Conservation (phyloP, 108 stramenopile genomes). For the Nitzschia sp. region DNA sequence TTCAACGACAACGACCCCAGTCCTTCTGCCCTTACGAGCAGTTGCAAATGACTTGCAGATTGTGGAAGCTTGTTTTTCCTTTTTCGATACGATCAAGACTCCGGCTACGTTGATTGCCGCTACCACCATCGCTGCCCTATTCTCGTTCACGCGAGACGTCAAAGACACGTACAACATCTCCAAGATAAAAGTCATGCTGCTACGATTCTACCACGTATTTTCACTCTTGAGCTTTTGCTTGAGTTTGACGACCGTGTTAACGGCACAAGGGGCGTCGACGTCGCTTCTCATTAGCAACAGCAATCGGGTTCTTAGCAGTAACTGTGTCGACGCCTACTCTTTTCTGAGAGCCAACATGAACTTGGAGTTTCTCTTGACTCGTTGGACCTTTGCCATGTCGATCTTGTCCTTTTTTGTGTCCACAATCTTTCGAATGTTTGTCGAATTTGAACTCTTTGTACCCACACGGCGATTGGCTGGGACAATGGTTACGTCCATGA, state of each 20-base stretch:
- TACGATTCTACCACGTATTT: slow-evolving; percentile 30
- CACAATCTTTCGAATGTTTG: slow-evolving; percentile 20
- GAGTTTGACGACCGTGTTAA: slow-evolving; percentile 26
- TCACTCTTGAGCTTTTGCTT: slow-evolving; percentile 33
- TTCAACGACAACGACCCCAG: no score
- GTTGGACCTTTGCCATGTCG: slow-evolving; percentile 35
- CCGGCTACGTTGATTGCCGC: slow-evolving; percentile 31
- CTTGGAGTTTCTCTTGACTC: slow-evolving; percentile 42
- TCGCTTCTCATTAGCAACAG: slow-evolving; percentile 11
- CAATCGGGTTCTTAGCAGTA: background rate
- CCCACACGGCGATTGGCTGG: slow-evolving; percentile 11
- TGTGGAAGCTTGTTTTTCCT: background rate
- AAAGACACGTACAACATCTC: slow-evolving; percentile 9
- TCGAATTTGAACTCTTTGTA: slow-evolving; percentile 42
- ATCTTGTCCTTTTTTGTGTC: slow-evolving; percentile 26
- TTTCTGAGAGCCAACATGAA: slow-evolving; percentile 21
- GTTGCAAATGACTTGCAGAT: no score
- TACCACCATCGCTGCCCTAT: slow-evolving; percentile 22
- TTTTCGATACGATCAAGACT: slow-evolving; percentile 11
- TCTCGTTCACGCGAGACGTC: slow-evolving; percentile 17
- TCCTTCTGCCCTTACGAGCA: no score
- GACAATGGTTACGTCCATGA: slow-evolving; percentile 15
- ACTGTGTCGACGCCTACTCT: slow-evolving; percentile 5
- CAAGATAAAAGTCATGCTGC: slow-evolving; percentile 7
- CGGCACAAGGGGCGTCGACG: slow-evolving; percentile 10